Evolutionary conservation across 2,329 filamentous ascomycete genomes (phyloP).

Genomic region (Alternaria brassicicola): DNA sequence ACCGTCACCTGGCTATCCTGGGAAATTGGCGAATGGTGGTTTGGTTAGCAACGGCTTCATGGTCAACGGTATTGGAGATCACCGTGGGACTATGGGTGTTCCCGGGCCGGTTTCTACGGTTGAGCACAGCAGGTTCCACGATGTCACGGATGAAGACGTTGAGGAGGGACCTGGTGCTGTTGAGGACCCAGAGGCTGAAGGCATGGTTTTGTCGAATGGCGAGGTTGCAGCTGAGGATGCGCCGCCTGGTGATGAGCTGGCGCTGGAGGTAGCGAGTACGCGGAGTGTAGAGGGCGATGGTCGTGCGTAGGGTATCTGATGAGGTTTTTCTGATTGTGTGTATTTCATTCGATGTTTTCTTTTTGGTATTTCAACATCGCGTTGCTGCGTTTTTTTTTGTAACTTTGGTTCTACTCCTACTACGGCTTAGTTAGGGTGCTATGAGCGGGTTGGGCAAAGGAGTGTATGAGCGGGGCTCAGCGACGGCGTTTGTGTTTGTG

Average conservation of each 20-base stretch:
- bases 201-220: conserved; percentile 20
- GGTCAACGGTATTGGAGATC: neutral
- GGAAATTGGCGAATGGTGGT: neutral
- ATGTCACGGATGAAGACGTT: conserved; percentile 6
- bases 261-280: neutral
- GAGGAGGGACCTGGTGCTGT: conserved; percentile 23
- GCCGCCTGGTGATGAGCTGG: conserved; percentile 3
- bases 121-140: conserved; percentile 1
- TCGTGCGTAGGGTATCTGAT: neutral
- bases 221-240: conserved; percentile 12
- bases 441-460: no score
- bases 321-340: neutral
- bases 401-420: no score
- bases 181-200: conserved; percentile 10
- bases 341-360: neutral
- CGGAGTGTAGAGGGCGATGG: no score
- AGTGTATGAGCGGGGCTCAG: no score
- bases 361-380: neutral
- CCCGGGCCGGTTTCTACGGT: neutral
- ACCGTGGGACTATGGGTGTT: neutral
- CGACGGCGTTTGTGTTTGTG: no score
- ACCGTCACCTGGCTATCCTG: no score
- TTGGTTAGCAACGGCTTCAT: no score
- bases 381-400: neutral
- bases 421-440: no score